These are phyloP conservation scores for Secale cereale DNA, from an alignment of 176 grass and related monocot species.

Conservation along the genomic window DNA sequence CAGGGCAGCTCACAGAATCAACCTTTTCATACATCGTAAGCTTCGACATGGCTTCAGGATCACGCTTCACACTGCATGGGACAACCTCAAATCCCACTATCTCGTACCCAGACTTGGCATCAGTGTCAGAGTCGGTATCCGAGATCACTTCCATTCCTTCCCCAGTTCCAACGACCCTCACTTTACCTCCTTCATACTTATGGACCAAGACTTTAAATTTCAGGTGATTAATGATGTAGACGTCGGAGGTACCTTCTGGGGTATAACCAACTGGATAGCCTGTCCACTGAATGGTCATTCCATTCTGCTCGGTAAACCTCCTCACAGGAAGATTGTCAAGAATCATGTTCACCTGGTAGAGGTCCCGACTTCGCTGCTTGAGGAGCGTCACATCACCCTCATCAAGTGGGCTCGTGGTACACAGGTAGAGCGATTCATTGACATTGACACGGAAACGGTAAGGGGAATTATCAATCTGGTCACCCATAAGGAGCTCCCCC, in stretches of 20 bases:
- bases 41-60: conserved; percentile 56
- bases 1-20: conserved; percentile 57
- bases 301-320: conserved; percentile 84
- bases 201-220: conserved; percentile 88
- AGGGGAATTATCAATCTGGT: conserved; percentile 89
- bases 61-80: conserved; percentile 74
- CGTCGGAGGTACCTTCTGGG: conserved; percentile 53
- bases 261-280: conserved; percentile 81
- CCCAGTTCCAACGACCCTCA: conserved; percentile 66
- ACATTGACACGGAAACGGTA: conserved; percentile 64
- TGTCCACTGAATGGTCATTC: conserved; percentile 78
- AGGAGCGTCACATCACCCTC: conserved; percentile 66
- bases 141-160: conserved; percentile 80
- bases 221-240: conserved; percentile 81
- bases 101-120: conserved; percentile 59
- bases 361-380: conserved; percentile 65
- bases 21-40: conserved; percentile 66
- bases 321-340: conserved; percentile 84
- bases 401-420: conserved; percentile 59
- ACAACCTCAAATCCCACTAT: conserved; percentile 85
- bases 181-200: conserved; percentile 72
- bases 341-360: conserved; percentile 94
- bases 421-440: conserved; percentile 75
- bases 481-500: conserved; percentile 87
- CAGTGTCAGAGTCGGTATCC: conserved; percentile 40